Evolutionary conservation across 2,329 filamentous ascomycete species (phyloP).

Genomic region (Ustulina deusta): DNA sequence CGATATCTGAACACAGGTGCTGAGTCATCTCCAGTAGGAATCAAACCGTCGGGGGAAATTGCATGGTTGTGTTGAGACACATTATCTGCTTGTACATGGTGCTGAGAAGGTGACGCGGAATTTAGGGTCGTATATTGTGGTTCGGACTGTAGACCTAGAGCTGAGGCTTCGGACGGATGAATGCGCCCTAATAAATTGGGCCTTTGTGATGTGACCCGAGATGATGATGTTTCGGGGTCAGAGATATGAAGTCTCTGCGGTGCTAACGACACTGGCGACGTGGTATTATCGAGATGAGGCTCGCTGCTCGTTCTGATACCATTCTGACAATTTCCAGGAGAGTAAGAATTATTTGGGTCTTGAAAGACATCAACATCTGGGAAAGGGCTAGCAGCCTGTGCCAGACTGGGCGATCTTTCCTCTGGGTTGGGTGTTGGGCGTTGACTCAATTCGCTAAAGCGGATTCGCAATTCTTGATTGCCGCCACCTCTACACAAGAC

Average conservation of each 20-base stretch:
- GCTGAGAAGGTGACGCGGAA: neutral
- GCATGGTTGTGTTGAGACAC: neutral
- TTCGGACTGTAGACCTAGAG: neutral
- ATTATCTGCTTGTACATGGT: neutral
- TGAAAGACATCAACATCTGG: neutral
- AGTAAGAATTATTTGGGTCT: neutral
- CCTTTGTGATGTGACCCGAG: neutral
- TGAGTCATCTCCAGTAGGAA: neutral
- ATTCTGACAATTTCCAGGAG: neutral
- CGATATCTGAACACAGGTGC: neutral
- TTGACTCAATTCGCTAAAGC: conserved; percentile 14
- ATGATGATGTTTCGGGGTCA: neutral
- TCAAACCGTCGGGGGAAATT: neutral
- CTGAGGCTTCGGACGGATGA: neutral
- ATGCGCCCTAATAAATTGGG: neutral
- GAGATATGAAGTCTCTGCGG: neutral
- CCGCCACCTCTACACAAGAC: conserved; percentile 12
- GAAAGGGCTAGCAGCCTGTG: neutral
- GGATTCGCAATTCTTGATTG: conserved; percentile 16
- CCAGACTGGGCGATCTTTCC: neutral
- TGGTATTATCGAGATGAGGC: neutral
- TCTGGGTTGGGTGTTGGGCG: neutral
- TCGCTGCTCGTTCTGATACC: neutral
- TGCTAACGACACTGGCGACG: neutral
- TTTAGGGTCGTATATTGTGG: neutral